phyloP scores from a whole-genome alignment of 768 basidiomycete genomes.

The Lanmaoa pseudosensibilis region DNA sequence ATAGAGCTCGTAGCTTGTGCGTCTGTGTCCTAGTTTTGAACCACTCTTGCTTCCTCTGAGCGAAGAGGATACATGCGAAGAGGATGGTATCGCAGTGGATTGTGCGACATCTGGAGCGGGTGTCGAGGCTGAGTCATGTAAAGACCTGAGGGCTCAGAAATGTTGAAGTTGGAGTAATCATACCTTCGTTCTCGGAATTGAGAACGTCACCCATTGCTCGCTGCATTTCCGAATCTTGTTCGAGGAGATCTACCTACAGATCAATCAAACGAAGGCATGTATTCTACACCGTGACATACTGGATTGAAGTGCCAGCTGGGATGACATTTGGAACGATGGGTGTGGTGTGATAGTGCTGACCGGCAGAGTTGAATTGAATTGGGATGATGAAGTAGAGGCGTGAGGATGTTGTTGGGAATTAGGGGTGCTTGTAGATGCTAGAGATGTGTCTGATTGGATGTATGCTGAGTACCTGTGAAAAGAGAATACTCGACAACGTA shows the following conservation, averaged over 20 bases:
- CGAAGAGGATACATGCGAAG: conserved; percentile 17
- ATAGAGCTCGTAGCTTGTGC: conserved; percentile 12
- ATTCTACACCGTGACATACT: conserved; percentile 40
- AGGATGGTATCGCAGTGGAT: conserved; percentile 1
- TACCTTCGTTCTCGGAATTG: conserved; percentile 48
- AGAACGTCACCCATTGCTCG: conserved; percentile 56
- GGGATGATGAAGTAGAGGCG: conserved; percentile 35
- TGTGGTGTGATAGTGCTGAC: conserved; percentile 57
- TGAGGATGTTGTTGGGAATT: conserved; percentile 17
- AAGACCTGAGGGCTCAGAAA: background rate
- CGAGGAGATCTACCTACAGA: conserved; percentile 53
- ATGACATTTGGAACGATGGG: conserved; percentile 53
- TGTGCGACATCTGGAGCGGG: conserved; percentile 6
- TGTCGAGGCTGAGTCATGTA: conserved; percentile 14
- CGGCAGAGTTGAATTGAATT: conserved; percentile 44
- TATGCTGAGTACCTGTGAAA: background rate
- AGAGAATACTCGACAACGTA: conserved; percentile 25
- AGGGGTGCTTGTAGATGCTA: conserved; percentile 16
- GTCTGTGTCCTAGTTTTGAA: conserved; percentile 8
- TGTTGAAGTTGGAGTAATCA: background rate
- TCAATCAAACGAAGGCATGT: background rate
- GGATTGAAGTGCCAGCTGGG: conserved; percentile 49
- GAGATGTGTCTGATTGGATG: conserved; percentile 13
- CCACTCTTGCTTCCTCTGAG: conserved; percentile 2
- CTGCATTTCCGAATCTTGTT: conserved; percentile 73